Evolutionary conservation across 768 basidiomycete species (phyloP), one percentile per base, ranked within the genome.

Genomic region (Infundibulicybe gibba): DNA sequence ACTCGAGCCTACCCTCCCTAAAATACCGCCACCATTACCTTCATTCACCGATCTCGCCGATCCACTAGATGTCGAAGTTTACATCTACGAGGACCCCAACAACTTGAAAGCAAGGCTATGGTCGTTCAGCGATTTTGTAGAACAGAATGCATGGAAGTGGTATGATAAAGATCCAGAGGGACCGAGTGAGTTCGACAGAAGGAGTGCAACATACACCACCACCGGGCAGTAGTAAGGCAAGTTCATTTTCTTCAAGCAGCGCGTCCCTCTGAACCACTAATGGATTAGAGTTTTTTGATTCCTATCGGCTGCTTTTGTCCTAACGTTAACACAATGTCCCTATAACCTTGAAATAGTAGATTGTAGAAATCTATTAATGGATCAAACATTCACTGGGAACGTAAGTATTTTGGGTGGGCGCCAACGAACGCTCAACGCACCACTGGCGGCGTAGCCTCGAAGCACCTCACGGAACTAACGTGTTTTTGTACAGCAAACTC

Each of bases 401-500:
- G 32, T 25, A 25, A 25, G 25, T 8, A 25, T 25, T 8, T 8
- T 8, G 25, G 8, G 25, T 25, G 3, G 25, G 25, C 25, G 8
- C 25, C 25, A 25, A 25, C 25, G 25, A 25, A 8, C 25, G 25
- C 25, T 8, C 25, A 25, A 25, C 8, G 8, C 25, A 25, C 25
- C 25, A 8, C 25, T 8, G 8, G 25, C 25, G 25, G 25, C 25
- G 8, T 25, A 8, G 25, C 25, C 25, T 25, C 25, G 8, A 25
- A 25, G 25, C 25, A 25, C 25, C 25, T 25, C 25, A 8, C 25
- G 25, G 25, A 3, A 25, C 4, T 8, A 8, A 3, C 25, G 25
- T 84, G 14, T 94, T 94, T 65, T 88, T 92, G 70, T 93, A 94
- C 64, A 94, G 94, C 10, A 95, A 90, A 0, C 70, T 97, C 16